Conservation (phyloP, 2,329 filamentous ascomycete genomes). For the Penicillium sp. region DNA sequence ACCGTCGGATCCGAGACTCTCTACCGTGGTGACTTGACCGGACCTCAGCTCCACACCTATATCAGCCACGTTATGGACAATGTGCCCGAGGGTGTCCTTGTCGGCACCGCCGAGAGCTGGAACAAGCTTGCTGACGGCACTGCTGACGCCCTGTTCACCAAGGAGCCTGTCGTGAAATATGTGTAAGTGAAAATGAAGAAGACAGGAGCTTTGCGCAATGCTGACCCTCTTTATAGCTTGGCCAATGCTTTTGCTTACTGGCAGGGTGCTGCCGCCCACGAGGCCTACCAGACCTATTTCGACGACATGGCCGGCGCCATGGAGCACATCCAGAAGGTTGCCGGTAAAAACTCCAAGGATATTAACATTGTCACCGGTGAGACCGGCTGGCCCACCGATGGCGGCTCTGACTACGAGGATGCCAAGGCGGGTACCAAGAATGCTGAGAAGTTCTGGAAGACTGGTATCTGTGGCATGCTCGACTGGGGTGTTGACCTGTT, state of each 20-base stretch:
- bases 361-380: slow-evolving; percentile 69
- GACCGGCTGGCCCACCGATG: slow-evolving; percentile 63
- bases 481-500: slow-evolving; percentile 67
- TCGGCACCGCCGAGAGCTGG: slow-evolving; percentile 71
- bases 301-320: slow-evolving; percentile 66
- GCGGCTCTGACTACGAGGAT: slow-evolving; percentile 60
- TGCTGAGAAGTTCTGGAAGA: slow-evolving; percentile 59
- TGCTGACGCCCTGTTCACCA: slow-evolving; percentile 59
- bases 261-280: slow-evolving; percentile 60
- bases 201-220: background rate
- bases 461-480: slow-evolving; percentile 63
- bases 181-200: slow-evolving; percentile 40
- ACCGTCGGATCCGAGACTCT: slow-evolving; percentile 70
- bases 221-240: slow-evolving; percentile 40
- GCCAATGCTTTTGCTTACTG: slow-evolving; percentile 72
- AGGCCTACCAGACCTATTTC: slow-evolving; percentile 63
- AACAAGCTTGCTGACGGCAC: slow-evolving; percentile 70
- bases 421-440: slow-evolving; percentile 61
- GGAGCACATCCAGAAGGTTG: slow-evolving; percentile 59
- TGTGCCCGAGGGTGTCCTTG: slow-evolving; percentile 52
- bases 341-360: slow-evolving; percentile 51
- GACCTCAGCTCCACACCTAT: slow-evolving; percentile 57
- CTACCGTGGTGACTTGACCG: slow-evolving; percentile 67
- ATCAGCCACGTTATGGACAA: slow-evolving; percentile 61
- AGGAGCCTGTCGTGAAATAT: slow-evolving; percentile 56